Conservation (phyloP, 805 yeast species). For the Candida anglica region DNA sequence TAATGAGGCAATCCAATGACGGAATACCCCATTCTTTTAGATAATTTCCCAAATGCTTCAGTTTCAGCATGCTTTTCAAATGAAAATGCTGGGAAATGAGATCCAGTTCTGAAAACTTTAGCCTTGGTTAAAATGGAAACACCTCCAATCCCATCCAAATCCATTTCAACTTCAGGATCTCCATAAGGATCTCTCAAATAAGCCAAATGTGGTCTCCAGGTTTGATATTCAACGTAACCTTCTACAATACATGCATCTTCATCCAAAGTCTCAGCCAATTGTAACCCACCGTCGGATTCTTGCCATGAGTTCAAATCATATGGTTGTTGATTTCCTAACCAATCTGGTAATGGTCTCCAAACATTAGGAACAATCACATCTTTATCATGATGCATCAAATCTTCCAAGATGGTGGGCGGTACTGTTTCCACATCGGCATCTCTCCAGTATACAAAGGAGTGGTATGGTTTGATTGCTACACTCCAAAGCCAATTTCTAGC, state of each 20-base stretch:
- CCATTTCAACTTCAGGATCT: slow-evolving; percentile 89
- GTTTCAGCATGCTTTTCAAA: slow-evolving; percentile 97
- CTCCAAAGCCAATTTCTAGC: slow-evolving; percentile 93
- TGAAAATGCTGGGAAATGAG: slow-evolving; percentile 95
- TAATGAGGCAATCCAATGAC: slow-evolving; percentile 93
- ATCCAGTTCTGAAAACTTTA: slow-evolving; percentile 77
- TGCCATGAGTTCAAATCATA: slow-evolving; percentile 85
- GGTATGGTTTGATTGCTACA: slow-evolving; percentile 85
- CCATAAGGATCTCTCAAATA: slow-evolving; percentile 94
- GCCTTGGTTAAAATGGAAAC: slow-evolving; percentile 91
- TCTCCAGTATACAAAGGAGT: slow-evolving; percentile 96
- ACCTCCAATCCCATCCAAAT: slow-evolving; percentile 95
- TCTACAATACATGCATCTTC: slow-evolving; percentile 97
- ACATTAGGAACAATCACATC: slow-evolving; percentile 95
- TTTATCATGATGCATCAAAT: slow-evolving; percentile 83
- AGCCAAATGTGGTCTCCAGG: slow-evolving; percentile 97
- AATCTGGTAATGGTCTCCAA: slow-evolving; percentile 86
- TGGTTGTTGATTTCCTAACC: slow-evolving; percentile 82
- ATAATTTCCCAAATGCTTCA: slow-evolving; percentile 91
- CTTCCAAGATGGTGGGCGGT: slow-evolving; percentile 82
- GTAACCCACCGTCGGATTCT: slow-evolving; percentile 78
- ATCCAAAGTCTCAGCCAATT: slow-evolving; percentile 68
- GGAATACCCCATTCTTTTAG: slow-evolving; percentile 78
- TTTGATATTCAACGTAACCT: slow-evolving; percentile 95
- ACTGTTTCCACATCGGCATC: slow-evolving; percentile 96